Conservation (phyloP, 441 rosid species). For the Manihot esculenta region DNA sequence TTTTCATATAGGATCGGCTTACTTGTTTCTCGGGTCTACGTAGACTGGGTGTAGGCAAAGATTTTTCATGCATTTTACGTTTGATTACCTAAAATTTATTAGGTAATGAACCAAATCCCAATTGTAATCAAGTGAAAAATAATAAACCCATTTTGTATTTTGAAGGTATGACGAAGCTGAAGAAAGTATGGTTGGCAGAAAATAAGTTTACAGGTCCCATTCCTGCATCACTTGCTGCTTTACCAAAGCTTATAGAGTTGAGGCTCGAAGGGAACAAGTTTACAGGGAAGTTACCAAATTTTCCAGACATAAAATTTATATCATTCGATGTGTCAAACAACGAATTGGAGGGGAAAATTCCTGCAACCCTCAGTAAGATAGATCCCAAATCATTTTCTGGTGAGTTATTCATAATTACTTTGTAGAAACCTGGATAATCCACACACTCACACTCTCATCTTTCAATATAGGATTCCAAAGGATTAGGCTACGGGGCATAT, state of each 20-base stretch:
- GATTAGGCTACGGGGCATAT: too few species aligned
- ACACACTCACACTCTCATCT: too few species aligned
- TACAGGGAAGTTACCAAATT: constrained; percentile 56
- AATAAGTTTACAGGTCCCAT: constrained; percentile 55
- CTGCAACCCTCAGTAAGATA: constrained; percentile 37
- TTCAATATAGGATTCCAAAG: too few species aligned
- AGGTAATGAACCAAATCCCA: not conserved
- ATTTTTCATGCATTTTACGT: constrained; percentile 11
- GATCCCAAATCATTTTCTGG: constrained; percentile 46
- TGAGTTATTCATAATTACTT: not conserved
- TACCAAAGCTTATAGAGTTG: constrained; percentile 55
- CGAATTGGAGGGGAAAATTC: constrained; percentile 55
- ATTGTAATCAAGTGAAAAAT: not conserved
- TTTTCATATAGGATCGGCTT: too few species aligned
- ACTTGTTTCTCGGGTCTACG: too few species aligned
- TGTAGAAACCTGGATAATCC: too few species aligned
- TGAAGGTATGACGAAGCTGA: constrained; percentile 52
- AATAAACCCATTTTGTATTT: constrained; percentile 16
- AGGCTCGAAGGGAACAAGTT: constrained; percentile 62
- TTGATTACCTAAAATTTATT: too few species aligned
- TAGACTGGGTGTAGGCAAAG: too few species aligned
- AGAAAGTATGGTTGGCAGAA: constrained; percentile 50
- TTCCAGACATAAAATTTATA: constrained; percentile 24
- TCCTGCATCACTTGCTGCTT: constrained; percentile 47
- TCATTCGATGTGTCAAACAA: constrained; percentile 53